A percentile compares a stretch with the other conserved stretches of the same genome.
These are phyloP conservation scores for Pythium apleroticum DNA, from an alignment of 352 stramenopile species.

Conservation along the genomic window DNA sequence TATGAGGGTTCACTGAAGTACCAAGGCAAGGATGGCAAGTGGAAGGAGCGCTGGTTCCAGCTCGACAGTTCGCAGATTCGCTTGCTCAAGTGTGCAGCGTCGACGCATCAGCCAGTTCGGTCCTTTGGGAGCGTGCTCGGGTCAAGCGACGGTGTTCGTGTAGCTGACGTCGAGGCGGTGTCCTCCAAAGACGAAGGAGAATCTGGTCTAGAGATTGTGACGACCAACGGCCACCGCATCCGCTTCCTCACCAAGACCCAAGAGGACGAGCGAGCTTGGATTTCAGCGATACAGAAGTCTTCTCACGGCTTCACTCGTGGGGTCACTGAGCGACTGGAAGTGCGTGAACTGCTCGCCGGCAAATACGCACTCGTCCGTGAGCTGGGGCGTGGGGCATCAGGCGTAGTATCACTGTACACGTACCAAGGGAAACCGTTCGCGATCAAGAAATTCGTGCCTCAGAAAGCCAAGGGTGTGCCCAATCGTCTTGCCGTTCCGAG, in stretches of 20 bases:
- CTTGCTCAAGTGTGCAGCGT: constrained; percentile 50
- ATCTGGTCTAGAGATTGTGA: constrained; percentile 36
- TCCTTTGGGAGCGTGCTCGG: constrained; percentile 37
- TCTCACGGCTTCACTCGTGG: constrained; percentile 49
- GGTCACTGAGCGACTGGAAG: constrained; percentile 46
- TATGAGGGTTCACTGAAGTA: constrained; percentile 59
- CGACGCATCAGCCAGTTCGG: constrained; percentile 31
- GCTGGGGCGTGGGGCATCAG: constrained; percentile 65
- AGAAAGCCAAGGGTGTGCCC: constrained; percentile 50
- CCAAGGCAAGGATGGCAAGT: constrained; percentile 38
- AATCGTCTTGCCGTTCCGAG: constrained; percentile 44
- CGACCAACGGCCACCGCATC: constrained; percentile 31
- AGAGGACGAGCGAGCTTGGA: constrained; percentile 48
- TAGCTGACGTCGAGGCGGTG: constrained; percentile 4
- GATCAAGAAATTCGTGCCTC: constrained; percentile 69
- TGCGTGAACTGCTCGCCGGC: constrained; percentile 56
- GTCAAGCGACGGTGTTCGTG: constrained; percentile 19
- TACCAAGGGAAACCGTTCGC: constrained; percentile 63
- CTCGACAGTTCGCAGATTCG: constrained; percentile 41
- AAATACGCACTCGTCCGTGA: constrained; percentile 75
- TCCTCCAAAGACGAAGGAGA: constrained; percentile 5
- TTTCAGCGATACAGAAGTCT: constrained; percentile 39
- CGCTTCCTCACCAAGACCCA: constrained; percentile 42
- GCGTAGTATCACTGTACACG: constrained; percentile 72
- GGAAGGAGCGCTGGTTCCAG: constrained; percentile 76